Base-by-base conservation (phyloP, 140 eudicot species). In the Cichorium intybus region DNA sequence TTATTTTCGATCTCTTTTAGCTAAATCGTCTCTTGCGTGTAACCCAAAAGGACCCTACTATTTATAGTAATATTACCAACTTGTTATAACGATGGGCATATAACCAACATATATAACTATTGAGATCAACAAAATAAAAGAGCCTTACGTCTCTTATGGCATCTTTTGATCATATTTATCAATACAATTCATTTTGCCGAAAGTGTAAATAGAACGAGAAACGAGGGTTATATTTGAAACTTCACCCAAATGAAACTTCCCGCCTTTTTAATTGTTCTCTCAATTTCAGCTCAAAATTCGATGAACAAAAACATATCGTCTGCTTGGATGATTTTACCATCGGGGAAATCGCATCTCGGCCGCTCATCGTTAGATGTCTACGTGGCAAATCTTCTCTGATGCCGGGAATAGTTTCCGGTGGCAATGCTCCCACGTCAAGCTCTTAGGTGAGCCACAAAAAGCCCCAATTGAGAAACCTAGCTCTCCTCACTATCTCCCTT, bases 361-460 rank as follows among this genome's bases (percentile, higher is more conserved):
- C 71, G 70, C 77, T 78, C 68, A 64, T 75, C 82, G 66, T 51
- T 41, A 64, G 75, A 85, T 83, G 90, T 60, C 90, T 49, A 86
- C 92, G 64, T 86, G 95, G 95, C 84, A 85, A 77, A 56, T 89
- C 14, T 77, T 72, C 60, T 72, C 85, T 48, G 92, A 79, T 24
- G 66, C 75, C 82, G 84, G 73, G 0, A 68, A 80, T 45, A 69
- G 61, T 72, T 77, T 77, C 82, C 91, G 85, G 64, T 89, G 95
- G 93, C 81, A 80, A 75, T 62, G 64, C 15, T 64, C 87, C 52
- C 83, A 57, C 64, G 66, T 48, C 10, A 72, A 72, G 53, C 77
- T 68, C 59, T 57, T 52, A 55, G 60, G 22, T 46, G 77, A 80
- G 9, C 72, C 73, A 12, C 54, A 53, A 51, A 74, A 66, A 65